Conservation (phyloP, 2,329 filamentous ascomycete genomes). For the Pleomassaria siparia region DNA sequence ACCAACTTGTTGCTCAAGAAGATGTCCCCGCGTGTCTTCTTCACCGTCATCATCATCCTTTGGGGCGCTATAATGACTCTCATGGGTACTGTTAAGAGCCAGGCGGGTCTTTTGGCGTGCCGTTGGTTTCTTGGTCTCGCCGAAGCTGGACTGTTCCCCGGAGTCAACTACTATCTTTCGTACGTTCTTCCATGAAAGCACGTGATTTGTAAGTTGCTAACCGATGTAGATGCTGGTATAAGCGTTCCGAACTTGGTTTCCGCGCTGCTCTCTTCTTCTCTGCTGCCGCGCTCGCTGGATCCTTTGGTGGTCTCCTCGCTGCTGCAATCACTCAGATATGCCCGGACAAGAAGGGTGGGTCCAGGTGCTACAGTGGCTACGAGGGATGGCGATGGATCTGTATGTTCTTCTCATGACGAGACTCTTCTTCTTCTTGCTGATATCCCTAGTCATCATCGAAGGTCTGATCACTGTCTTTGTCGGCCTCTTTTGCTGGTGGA, state of each 20-base stretch:
- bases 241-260: constrained; percentile 55
- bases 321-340: constrained; percentile 59
- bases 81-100: constrained; percentile 50
- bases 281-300: constrained; percentile 59
- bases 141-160: constrained; percentile 43
- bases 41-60: constrained; percentile 49
- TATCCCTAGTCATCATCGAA: constrained; percentile 35
- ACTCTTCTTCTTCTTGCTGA: constrained; percentile 12
- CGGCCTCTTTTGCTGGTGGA: constrained; percentile 50
- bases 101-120: constrained; percentile 36
- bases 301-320: constrained; percentile 63
- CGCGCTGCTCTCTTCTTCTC: constrained; percentile 63
- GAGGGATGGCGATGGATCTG: constrained; percentile 45
- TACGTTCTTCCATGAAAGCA: constrained; percentile 32
- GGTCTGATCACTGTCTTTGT: constrained; percentile 41
- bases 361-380: constrained; percentile 54
- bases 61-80: constrained; percentile 55
- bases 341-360: background rate
- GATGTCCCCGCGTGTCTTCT: constrained; percentile 53
- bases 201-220: constrained; percentile 7
- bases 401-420: constrained; percentile 9
- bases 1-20: constrained; percentile 65
- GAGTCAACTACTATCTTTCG: constrained; percentile 58
- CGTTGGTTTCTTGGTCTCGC: constrained; percentile 42
- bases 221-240: constrained; percentile 51